phyloP scores from a whole-genome alignment of 768 basidiomycete genomes.

The Tricholoma flavovirens region DNA sequence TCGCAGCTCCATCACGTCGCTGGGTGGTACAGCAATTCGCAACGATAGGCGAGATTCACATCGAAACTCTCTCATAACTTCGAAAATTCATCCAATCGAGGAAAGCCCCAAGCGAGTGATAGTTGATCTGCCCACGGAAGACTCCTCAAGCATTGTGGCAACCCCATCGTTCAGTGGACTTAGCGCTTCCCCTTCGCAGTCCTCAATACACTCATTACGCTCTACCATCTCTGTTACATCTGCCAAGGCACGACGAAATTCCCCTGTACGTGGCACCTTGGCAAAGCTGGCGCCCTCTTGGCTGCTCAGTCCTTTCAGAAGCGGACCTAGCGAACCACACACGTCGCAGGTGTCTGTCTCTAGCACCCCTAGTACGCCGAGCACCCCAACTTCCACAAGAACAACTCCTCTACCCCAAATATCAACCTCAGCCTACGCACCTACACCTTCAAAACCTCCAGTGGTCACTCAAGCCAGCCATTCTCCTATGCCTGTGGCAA shows the following conservation, averaged over 20 bases:
- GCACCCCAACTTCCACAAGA: constrained; percentile 14
- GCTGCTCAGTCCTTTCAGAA: constrained; percentile 74
- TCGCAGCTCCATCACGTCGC: constrained; percentile 38
- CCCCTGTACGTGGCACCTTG: constrained; percentile 32
- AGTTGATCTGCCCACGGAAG: constrained; percentile 47
- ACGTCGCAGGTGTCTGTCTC: constrained; percentile 51
- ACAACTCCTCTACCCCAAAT: constrained; percentile 8
- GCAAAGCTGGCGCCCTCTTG: constrained; percentile 72
- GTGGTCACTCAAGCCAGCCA: constrained; percentile 25
- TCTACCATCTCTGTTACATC: constrained; percentile 46
- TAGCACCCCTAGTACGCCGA: constrained; percentile 29
- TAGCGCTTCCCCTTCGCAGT: constrained; percentile 61
- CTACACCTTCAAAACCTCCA: constrained; percentile 28
- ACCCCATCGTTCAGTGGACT: constrained; percentile 26
- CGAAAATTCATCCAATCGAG: constrained; percentile 59
- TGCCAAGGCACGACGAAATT: constrained; percentile 25
- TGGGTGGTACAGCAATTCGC: constrained; percentile 27
- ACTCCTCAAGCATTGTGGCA: constrained; percentile 19
- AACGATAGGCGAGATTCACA: constrained; percentile 44
- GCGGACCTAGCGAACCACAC: constrained; percentile 56
- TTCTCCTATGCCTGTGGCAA: constrained; percentile 38
- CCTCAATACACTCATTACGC: constrained; percentile 53
- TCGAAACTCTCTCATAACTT: constrained; percentile 42
- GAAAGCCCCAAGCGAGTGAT: constrained; percentile 56
- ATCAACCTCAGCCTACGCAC: constrained; percentile 30